These are phyloP conservation scores for Cryptococcus sp. DNA, from an alignment of 1,284 basidiomycete genomes.

Conservation along the genomic window DNA sequence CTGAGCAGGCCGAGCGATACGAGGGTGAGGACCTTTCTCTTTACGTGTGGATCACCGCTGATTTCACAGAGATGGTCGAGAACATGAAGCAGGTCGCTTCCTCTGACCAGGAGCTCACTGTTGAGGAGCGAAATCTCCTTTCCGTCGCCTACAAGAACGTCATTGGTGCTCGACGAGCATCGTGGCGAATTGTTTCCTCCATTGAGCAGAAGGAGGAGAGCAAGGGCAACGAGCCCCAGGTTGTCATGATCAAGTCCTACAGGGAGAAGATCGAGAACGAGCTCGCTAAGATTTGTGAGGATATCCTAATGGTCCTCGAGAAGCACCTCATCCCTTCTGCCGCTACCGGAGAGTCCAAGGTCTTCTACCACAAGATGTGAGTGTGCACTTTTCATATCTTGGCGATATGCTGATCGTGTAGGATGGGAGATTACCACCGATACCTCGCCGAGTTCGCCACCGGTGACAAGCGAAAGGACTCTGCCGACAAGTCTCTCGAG, in stretches of 20 bases:
- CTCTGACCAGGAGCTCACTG: conserved; percentile 95
- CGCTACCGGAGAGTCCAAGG: conserved; percentile 96
- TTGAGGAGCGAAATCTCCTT: conserved; percentile 97
- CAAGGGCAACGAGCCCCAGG: conserved; percentile 97
- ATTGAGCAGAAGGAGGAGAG: conserved; percentile 99
- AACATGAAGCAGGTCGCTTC: conserved; percentile 99
- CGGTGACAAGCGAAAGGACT: conserved; percentile 97
- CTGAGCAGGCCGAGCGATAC: conserved; percentile 97
- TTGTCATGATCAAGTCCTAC: conserved; percentile 98
- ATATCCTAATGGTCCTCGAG: conserved; percentile 97
- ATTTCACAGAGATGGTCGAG: conserved; percentile 82
- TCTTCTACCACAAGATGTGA: conserved; percentile 99
- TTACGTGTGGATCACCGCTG: background rate
- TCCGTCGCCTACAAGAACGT: conserved; percentile 99
- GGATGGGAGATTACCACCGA: conserved; percentile 99
- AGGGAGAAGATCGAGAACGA: conserved; percentile 98
- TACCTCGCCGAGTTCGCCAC: conserved; percentile 99
- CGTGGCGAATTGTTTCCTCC: conserved; percentile 98
- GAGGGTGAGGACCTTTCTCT: conserved; percentile 62
- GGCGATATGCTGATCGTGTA: conserved; percentile 39
- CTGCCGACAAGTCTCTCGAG: conserved; percentile 96
- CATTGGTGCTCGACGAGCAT: conserved; percentile 97
- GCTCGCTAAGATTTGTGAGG: conserved; percentile 98
- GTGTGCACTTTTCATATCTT: conserved; percentile 38
- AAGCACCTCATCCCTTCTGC: conserved; percentile 99